A percentile compares a stretch with the other conserved stretches of the same genome.
Evolutionary conservation across 2,329 filamentous ascomycete species (phyloP).

Genomic region (Fusarium verrucosum): DNA sequence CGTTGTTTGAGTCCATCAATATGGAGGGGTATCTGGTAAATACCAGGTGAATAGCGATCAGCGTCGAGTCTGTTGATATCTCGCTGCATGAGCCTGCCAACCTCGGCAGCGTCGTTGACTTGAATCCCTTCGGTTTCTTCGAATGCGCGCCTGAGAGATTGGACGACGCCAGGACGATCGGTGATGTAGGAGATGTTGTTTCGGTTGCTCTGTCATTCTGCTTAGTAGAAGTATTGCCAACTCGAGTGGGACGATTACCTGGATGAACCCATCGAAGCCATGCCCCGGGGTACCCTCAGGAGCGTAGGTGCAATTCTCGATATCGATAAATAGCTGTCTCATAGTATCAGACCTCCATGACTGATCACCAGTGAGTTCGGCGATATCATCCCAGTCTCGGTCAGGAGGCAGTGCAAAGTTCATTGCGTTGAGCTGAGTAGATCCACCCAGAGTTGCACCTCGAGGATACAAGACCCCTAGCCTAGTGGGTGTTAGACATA

Average conservation of each 20-base stretch:
- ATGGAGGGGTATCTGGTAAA: constrained; percentile 46
- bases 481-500: not conserved
- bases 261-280: constrained; percentile 53
- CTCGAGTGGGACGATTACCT: constrained; percentile 1
- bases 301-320: constrained; percentile 56
- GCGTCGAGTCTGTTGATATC: constrained; percentile 44
- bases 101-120: constrained; percentile 35
- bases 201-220: constrained; percentile 20
- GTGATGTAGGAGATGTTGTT: constrained; percentile 36
- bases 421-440: constrained; percentile 34
- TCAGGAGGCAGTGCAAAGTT: constrained; percentile 32
- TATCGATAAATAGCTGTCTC: constrained; percentile 50
- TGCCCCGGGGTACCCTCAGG: constrained; percentile 50
- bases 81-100: constrained; percentile 41
- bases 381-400: constrained; percentile 47
- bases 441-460: constrained; percentile 33
- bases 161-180: constrained; percentile 17
- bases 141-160: constrained; percentile 15
- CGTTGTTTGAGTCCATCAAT: constrained; percentile 28
- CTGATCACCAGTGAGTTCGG: constrained; percentile 53
- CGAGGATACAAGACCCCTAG: constrained; percentile 37
- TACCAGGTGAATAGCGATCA: constrained; percentile 43
- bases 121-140: constrained; percentile 20
- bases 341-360: constrained; percentile 55
- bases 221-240: not conserved